A percentile compares a stretch with the other conserved stretches of the same genome.
phyloP scores from a whole-genome alignment of 768 basidiomycete species.

The Hericium rajendrae region DNA sequence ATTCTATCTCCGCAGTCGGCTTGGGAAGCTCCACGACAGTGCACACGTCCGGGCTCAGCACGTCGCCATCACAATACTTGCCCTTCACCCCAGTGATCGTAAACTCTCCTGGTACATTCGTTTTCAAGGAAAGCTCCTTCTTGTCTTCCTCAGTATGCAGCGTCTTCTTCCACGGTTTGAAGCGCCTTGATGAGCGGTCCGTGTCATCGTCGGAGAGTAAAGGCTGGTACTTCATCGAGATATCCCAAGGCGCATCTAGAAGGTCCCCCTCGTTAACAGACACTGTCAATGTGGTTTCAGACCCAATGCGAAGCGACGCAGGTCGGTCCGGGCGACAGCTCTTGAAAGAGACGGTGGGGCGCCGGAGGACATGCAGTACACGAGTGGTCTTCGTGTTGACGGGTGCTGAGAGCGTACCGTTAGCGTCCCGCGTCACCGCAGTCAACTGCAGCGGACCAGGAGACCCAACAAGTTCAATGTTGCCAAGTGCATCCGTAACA shows the following conservation, averaged over 20 bases:
- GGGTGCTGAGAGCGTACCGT: slow-evolving; percentile 14
- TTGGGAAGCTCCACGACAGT: slow-evolving; percentile 63
- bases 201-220: slow-evolving; percentile 26
- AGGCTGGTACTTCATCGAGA: slow-evolving; percentile 56
- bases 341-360: slow-evolving; percentile 64
- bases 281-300: slow-evolving; percentile 49
- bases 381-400: slow-evolving; percentile 41
- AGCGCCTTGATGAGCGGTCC: slow-evolving; percentile 27
- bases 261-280: slow-evolving; percentile 42
- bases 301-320: slow-evolving; percentile 60
- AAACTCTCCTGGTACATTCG: slow-evolving; percentile 68
- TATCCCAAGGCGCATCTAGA: slow-evolving; percentile 62
- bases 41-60: slow-evolving; percentile 76
- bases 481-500: slow-evolving; percentile 77
- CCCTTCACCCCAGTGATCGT: slow-evolving; percentile 62
- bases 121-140: slow-evolving; percentile 38
- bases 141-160: slow-evolving; percentile 39
- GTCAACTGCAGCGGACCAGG: slow-evolving; percentile 3
- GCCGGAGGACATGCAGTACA: slow-evolving; percentile 59
- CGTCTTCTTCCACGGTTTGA: slow-evolving; percentile 56
- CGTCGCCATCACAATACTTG: slow-evolving; percentile 73
- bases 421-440: slow-evolving; percentile 8
- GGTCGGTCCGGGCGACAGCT: slow-evolving; percentile 66
- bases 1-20: slow-evolving; percentile 79
- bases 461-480: slow-evolving; percentile 28